Conservation (phyloP, 2,329 filamentous ascomycete species). For the Calonectria hawksworthii region DNA sequence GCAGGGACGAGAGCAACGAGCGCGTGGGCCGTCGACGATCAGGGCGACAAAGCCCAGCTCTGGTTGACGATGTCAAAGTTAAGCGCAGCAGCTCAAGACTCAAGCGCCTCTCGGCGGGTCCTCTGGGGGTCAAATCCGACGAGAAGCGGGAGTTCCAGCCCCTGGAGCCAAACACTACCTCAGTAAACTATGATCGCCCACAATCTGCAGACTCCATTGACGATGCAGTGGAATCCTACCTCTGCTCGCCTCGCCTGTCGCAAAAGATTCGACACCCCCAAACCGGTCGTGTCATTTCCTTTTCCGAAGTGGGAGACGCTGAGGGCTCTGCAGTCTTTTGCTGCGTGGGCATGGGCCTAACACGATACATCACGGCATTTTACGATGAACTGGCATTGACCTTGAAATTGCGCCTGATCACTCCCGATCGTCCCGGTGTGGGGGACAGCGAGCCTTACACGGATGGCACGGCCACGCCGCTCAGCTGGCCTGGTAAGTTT, state of each 20-base stretch:
- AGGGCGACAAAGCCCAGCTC: slow-evolving; percentile 64
- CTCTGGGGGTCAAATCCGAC: slow-evolving; percentile 58
- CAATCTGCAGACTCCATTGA: slow-evolving; percentile 89
- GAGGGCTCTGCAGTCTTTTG: slow-evolving; percentile 94
- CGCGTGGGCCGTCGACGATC: slow-evolving; percentile 60
- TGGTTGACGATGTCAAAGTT: slow-evolving; percentile 57
- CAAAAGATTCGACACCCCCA: slow-evolving; percentile 90
- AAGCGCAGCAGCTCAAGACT: slow-evolving; percentile 72
- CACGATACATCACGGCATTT: slow-evolving; percentile 95
- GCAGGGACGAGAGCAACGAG: slow-evolving; percentile 64
- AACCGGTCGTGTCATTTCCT: slow-evolving; percentile 90
- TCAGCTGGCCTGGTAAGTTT: slow-evolving; percentile 90
- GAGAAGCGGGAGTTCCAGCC: slow-evolving; percentile 49
- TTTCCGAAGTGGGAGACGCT: slow-evolving; percentile 95
- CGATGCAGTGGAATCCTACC: slow-evolving; percentile 86
- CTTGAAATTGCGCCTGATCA: slow-evolving; percentile 90
- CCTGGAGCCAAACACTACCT: slow-evolving; percentile 48
- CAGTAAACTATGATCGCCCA: slow-evolving; percentile 78
- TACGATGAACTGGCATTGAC: slow-evolving; percentile 96
- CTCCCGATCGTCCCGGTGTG: slow-evolving; percentile 92
- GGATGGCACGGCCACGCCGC: slow-evolving; percentile 85
- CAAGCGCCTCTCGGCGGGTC: slow-evolving; percentile 70
- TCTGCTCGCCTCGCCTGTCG: slow-evolving; percentile 85
- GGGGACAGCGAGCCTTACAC: slow-evolving; percentile 90
- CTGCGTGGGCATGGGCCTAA: slow-evolving; percentile 97